Evolutionary conservation across 139 green algal genomes (phyloP).

Genomic region (Coelastrella sp.): DNA sequence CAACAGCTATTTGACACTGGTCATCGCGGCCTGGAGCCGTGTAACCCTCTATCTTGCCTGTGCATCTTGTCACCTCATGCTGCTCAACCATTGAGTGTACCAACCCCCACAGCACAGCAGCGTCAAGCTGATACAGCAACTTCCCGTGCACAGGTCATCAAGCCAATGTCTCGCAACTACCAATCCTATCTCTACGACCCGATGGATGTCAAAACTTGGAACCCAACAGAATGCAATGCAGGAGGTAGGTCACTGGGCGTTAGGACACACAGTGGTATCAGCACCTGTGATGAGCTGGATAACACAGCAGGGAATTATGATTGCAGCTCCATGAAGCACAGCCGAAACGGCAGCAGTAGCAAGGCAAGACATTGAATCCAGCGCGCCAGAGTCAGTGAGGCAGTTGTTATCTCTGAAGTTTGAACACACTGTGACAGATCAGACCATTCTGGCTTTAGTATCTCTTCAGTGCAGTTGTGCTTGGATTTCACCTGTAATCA

Average conservation of each 20-base stretch:
- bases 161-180: constrained; percentile 22
- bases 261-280: neutral
- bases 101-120: neutral
- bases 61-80: too few relatives aligned
- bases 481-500: neutral
- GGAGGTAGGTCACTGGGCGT: neutral
- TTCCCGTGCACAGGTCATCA: constrained; percentile 5
- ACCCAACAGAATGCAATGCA: constrained; percentile 21
- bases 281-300: neutral
- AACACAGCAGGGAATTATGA: neutral
- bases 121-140: neutral
- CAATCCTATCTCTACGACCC: constrained; percentile 14
- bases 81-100: too few relatives aligned
- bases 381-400: too few relatives aligned
- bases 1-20: neutral
- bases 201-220: constrained; percentile 14
- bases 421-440: too few relatives aligned
- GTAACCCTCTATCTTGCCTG: neutral
- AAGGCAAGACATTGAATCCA: too few relatives aligned
- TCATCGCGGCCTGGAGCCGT: neutral
- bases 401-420: too few relatives aligned
- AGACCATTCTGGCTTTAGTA: too few relatives aligned
- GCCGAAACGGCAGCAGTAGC: too few relatives aligned
- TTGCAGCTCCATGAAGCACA: neutral
- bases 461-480: neutral